Base-by-base conservation (phyloP, 1,139 yeast genomes). In the Protomyces inundatus region DNA sequence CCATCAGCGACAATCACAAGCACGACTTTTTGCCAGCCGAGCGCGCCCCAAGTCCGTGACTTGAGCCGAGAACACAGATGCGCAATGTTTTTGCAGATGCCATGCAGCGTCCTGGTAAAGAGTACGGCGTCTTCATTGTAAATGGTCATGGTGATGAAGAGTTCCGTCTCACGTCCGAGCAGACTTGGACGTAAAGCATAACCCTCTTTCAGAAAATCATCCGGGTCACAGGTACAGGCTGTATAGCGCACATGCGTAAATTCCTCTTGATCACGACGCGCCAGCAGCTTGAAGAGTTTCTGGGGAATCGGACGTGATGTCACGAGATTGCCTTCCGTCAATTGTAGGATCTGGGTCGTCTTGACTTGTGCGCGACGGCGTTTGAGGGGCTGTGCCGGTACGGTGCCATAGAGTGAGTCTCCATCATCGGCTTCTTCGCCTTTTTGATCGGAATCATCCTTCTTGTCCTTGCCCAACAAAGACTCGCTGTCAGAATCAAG, bases 1-100 rank as follows among this genome's bases (percentile, higher is more conserved):
- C 98, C 98, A 77, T 93, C 98, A 62, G 96, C 88, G 50, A 93
- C 90, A 65, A 93, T 81, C 66, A 90, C 81, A 12, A 93, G 97
- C 64, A 90, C 96, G 66, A 93, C 85, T 73, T 90, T 91, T 72
- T 93, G 88, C 98, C 98, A 93, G 65, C 91, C 96, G 65, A 90
- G 95, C 69, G 85, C 85, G 6, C 98, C 98, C 98, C 98, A 93
- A 23, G 87, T 86, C 57, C 88, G 80, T 51, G 96, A 87, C 72
- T 85, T 87, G 64, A 83, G 81, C 73, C 98, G 83, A 14, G 87
- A 83, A 72, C 96, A 86, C 62, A 93, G 79, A 71, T 90, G 95
- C 1, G 96, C 89, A 68, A 93, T 84, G 74, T 93, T 93, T 70
- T 86, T 87, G 89, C 91, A 89, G 6, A 88, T 85, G 61, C 95